Conservation (phyloP, 345 rosid genomes). For the Ceriops tagal region DNA sequence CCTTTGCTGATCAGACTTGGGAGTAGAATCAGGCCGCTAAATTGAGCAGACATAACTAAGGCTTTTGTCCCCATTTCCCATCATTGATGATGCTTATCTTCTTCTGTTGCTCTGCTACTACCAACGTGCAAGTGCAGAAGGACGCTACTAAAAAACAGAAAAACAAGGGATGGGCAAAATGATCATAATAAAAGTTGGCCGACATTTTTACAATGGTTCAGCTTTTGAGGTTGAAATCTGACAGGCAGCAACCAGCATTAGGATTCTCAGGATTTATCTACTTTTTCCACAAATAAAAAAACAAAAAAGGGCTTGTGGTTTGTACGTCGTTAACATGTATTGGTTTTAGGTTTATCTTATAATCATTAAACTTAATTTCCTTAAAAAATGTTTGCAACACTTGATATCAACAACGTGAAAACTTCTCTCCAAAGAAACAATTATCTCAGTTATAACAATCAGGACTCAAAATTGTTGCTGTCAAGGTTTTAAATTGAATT, state of each 20-base stretch:
- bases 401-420: too few species aligned
- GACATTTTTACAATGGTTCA: conserved; percentile 34
- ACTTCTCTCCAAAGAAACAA: too few species aligned
- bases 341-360: too few species aligned
- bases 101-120: conserved; percentile 28
- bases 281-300: neutral
- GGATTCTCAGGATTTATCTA: conserved; percentile 8
- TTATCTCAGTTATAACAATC: too few species aligned
- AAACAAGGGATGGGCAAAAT: conserved; percentile 45
- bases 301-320: too few species aligned
- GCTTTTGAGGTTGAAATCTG: conserved; percentile 33
- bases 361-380: too few species aligned
- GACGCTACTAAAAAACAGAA: conserved; percentile 26
- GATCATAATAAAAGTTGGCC: conserved; percentile 39
- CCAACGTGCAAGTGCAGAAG: conserved; percentile 30
- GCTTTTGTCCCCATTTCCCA: conserved; percentile 35
- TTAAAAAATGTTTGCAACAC: too few species aligned
- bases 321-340: too few species aligned
- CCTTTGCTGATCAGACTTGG: conserved; percentile 12
- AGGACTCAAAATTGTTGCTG: too few species aligned
- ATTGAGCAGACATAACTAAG: conserved; percentile 26
- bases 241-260: conserved; percentile 5
- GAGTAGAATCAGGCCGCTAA: conserved; percentile 21
- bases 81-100: conserved; percentile 43
- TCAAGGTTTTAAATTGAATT: too few species aligned